A percentile compares a stretch with the other conserved stretches of the same genome.
Conservation (phyloP, 768 basidiomycete species). For the Russula sp. region DNA sequence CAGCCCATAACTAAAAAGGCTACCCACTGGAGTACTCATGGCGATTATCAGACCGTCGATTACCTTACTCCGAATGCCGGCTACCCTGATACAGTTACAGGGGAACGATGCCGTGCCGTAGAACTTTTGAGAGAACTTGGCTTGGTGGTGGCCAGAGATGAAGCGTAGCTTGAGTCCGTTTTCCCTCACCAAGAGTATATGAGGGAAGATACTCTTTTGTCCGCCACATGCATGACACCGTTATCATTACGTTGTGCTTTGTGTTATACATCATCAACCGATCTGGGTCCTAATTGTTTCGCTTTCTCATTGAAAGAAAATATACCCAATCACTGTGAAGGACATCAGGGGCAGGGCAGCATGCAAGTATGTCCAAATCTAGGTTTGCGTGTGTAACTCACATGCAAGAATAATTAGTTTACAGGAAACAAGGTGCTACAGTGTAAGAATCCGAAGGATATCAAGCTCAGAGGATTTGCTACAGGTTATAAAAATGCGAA, state of each 20-base stretch:
- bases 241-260: background rate
- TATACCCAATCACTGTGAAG: background rate
- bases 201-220: constrained; percentile 4
- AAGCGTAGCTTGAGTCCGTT: background rate
- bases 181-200: constrained; percentile 5
- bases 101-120: too few species aligned
- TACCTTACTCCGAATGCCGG: too few species aligned
- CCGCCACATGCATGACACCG: background rate
- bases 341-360: background rate
- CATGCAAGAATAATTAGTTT: background rate
- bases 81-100: too few species aligned
- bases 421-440: constrained; percentile 15
- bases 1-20: background rate
- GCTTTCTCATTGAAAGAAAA: background rate
- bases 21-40: background rate
- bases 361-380: background rate
- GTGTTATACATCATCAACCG: background rate
- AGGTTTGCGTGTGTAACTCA: background rate
- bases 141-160: constrained; percentile 7
- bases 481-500: constrained; percentile 12
- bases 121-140: too few species aligned
- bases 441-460: constrained; percentile 8
- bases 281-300: background rate
- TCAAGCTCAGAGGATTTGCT: constrained; percentile 9
- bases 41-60: background rate